Conservation (phyloP, 2,329 filamentous ascomycete species). For the Sclerotinia minor region DNA sequence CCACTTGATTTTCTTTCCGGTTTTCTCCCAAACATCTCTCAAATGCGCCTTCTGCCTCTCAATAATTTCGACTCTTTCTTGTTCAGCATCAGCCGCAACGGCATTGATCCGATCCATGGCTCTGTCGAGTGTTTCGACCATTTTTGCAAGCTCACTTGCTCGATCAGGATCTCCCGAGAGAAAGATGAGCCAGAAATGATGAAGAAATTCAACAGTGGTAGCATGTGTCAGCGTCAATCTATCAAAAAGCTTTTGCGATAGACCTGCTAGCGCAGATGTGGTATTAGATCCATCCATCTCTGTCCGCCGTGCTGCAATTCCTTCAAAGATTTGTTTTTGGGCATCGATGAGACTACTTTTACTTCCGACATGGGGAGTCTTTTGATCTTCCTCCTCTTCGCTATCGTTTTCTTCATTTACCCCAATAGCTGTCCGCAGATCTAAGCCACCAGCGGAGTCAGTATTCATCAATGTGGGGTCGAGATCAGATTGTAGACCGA, state of each 20-base stretch:
- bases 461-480: constrained; percentile 47
- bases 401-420: constrained; percentile 70
- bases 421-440: constrained; percentile 65
- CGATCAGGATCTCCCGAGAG: constrained; percentile 82
- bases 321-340: constrained; percentile 65
- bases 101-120: constrained; percentile 77
- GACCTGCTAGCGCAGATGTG: constrained; percentile 43
- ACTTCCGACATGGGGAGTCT: constrained; percentile 64
- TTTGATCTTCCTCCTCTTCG: constrained; percentile 59
- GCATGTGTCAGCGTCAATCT: constrained; percentile 77
- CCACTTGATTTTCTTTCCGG: constrained; percentile 71
- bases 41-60: constrained; percentile 68
- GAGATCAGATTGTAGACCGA: constrained; percentile 63
- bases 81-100: constrained; percentile 78
- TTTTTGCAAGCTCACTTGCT: constrained; percentile 75
- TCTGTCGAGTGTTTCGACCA: constrained; percentile 77
- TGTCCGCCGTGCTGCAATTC: constrained; percentile 61
- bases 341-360: constrained; percentile 64
- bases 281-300: constrained; percentile 53
- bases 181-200: constrained; percentile 94
- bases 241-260: constrained; percentile 56
- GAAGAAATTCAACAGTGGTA: constrained; percentile 92
- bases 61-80: constrained; percentile 66
- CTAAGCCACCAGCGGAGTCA: constrained; percentile 53
- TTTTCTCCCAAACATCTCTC: constrained; percentile 67